These are phyloP conservation scores for Xeromyces bisporus DNA, from an alignment of 495 filamentous ascomycete species.

Conservation along the genomic window DNA sequence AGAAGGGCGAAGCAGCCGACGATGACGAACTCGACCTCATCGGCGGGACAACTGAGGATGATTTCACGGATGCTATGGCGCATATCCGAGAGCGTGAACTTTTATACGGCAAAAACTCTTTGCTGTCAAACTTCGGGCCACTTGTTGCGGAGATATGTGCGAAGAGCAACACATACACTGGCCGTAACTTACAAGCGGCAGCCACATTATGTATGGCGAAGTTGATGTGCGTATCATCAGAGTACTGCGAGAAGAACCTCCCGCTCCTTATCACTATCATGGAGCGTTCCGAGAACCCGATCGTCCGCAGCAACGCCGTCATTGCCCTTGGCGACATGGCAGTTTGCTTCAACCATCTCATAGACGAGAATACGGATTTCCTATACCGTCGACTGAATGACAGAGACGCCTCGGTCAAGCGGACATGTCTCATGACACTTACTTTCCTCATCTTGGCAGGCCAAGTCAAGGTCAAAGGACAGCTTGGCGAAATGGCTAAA, in stretches of 20 bases:
- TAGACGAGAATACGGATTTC: constrained; percentile 98
- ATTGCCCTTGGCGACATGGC: constrained; percentile 98
- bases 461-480: constrained; percentile 99
- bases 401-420: constrained; percentile 73
- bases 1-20: constrained; percentile 31
- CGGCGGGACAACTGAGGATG: constrained; percentile 92
- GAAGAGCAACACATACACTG: constrained; percentile 78
- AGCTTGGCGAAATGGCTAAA: constrained; percentile 97
- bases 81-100: constrained; percentile 91
- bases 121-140: constrained; percentile 78
- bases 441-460: constrained; percentile 95
- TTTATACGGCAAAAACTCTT: constrained; percentile 67
- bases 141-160: constrained; percentile 84
- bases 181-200: constrained; percentile 76
- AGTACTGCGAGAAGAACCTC: constrained; percentile 90
- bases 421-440: constrained; percentile 95
- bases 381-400: constrained; percentile 87
- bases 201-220: constrained; percentile 95
- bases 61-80: constrained; percentile 91
- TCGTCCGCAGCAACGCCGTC: constrained; percentile 85
- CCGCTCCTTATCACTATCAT: constrained; percentile 94
- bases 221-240: constrained; percentile 88
- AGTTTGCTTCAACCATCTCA: constrained; percentile 97
- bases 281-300: constrained; percentile 77
- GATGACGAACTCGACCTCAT: constrained; percentile 86